Evolutionary conservation across 768 basidiomycete species (phyloP), one percentile per base, ranked within the genome.

Genomic region (Auricularia sp.): DNA sequence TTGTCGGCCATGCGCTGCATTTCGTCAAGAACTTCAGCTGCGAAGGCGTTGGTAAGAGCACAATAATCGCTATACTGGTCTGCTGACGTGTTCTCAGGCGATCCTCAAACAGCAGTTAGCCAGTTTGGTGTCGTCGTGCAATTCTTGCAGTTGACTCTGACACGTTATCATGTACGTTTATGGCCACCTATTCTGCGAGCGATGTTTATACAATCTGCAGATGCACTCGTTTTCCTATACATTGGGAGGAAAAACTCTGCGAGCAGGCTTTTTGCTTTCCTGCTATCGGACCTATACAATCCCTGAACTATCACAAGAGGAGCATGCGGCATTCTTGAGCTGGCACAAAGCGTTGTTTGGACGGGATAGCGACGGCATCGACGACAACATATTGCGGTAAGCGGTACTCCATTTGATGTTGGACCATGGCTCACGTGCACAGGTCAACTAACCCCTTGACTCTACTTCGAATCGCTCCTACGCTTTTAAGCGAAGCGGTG

Each of bases 341-440:
- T 93, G 91, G 91, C 84, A 80, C 68, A 91, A 90, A 70, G 87
- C 88, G 0, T 76, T 93, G 34, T 92, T 92, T 71, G 89, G 91
- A 70, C 84, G 77, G 61, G 76, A 77, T 65, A 90, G 84, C 67
- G 91, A 92, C 71, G 91, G 91, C 1, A 91, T 93, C 34, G 91
- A 92, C 68, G 91, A 93, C 69, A 85, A 82, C 14, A 88, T 90
- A 64, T 75, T 88, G 33, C 78, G 86, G 86, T 85, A 61, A 29
- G 65, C 42, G 10, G 42, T 23, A 29, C 29, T 29, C 29, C 29
- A 29, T 29, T 29, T 29, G 29, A 29, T 29, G 29, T 29, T 29
- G 29, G 29, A 29, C 29, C 29, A 29, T 29, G 29, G 29, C 29
- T 29, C 29, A 29, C 29, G 29, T 29, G 29, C 29, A 29, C 68